Conservation (phyloP, 257 asterid species). For the Capsicum pubescens region DNA sequence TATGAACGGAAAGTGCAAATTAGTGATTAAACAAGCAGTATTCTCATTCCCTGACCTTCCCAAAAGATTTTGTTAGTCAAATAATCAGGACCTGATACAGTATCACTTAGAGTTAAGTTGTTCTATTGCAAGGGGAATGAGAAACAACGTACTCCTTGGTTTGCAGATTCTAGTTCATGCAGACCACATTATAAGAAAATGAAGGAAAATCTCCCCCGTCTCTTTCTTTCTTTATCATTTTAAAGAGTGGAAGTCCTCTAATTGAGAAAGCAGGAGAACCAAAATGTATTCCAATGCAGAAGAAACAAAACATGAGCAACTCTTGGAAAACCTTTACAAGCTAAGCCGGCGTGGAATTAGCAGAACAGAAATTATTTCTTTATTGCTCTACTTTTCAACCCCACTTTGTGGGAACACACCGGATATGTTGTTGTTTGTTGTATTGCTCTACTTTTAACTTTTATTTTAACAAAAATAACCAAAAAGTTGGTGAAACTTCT, state of each 20-base stretch:
- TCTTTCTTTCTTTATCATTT: neutral
- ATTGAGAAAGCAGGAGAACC: neutral
- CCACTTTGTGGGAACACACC: too few relatives aligned
- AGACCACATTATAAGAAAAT: neutral
- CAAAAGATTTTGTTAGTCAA: neutral
- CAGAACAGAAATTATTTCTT: neutral
- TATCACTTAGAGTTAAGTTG: neutral
- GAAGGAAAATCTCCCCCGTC: neutral
- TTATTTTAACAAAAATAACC: neutral
- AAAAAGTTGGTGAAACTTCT: neutral
- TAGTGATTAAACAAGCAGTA: neutral
- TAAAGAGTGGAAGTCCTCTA: neutral
- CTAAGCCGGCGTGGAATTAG: neutral
- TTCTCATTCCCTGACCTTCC: neutral
- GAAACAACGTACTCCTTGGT: neutral
- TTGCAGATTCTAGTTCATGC: slow-evolving; percentile 25
- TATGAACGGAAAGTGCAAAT: slow-evolving; percentile 4
- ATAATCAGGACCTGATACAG: too few relatives aligned
- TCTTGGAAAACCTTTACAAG: slow-evolving; percentile 1
- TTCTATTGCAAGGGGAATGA: neutral
- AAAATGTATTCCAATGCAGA: neutral
- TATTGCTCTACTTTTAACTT: neutral
- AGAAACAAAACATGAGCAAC: neutral
- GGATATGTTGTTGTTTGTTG: too few relatives aligned
- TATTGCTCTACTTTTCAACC: too few relatives aligned